A percentile compares a stretch with the other conserved stretches of the same genome.
Conservation (phyloP, 495 filamentous ascomycete genomes). For the Xanthoparmelia taractica region DNA sequence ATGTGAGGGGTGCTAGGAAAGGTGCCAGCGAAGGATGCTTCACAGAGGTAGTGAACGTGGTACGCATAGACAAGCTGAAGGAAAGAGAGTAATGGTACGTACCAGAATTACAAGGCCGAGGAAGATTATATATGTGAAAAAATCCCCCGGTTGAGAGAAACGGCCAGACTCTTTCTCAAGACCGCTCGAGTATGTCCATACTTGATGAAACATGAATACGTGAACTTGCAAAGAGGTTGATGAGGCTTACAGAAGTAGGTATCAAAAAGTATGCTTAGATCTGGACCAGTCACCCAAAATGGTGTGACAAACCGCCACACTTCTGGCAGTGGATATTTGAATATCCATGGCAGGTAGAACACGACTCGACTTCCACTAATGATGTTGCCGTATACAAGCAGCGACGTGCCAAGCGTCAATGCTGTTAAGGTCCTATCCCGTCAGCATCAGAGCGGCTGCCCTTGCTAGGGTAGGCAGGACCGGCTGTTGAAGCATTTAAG, state of each 20-base stretch:
- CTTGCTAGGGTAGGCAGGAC: background rate
- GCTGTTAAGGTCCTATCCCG: conserved; percentile 60
- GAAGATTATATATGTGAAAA: conserved; percentile 60
- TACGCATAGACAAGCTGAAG: conserved; percentile 9
- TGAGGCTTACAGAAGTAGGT: conserved; percentile 64
- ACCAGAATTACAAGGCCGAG: conserved; percentile 53
- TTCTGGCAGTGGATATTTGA: conserved; percentile 55
- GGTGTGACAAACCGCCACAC: conserved; percentile 61
- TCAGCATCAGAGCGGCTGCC: conserved; percentile 36
- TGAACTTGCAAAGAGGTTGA: conserved; percentile 19
- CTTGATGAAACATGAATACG: conserved; percentile 36
- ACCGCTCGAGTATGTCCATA: conserved; percentile 58
- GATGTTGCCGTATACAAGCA: conserved; percentile 53
- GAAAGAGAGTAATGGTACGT: conserved; percentile 32
- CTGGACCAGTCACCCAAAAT: conserved; percentile 62
- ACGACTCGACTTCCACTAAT: conserved; percentile 46
- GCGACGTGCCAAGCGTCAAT: conserved; percentile 55
- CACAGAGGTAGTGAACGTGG: conserved; percentile 18
- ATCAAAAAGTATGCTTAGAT: conserved; percentile 65
- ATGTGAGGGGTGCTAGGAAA: conserved; percentile 55
- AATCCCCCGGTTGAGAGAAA: conserved; percentile 58
- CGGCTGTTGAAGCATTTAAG: conserved; percentile 1
- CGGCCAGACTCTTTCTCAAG: conserved; percentile 54
- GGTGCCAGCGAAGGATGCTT: conserved; percentile 22
- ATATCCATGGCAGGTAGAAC: conserved; percentile 49